Conservation (phyloP, 2,329 filamentous ascomycete species). For the Teratosphaeria nubilosa region DNA sequence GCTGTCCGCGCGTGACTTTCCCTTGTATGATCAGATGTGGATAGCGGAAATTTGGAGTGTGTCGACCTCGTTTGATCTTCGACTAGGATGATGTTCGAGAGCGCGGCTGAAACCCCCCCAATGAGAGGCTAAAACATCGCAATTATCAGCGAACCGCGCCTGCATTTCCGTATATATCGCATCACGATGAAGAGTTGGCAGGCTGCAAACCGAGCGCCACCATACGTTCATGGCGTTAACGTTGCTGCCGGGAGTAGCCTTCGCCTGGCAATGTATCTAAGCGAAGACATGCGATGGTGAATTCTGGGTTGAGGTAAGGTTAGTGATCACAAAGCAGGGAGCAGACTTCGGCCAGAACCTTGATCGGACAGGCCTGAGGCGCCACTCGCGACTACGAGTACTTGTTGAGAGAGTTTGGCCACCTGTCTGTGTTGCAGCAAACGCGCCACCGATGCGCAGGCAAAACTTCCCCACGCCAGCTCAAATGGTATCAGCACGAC, state of each 20-base stretch:
- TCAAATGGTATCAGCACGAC: no score
- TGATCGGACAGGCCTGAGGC: not conserved
- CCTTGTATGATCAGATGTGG: not conserved
- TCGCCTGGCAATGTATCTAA: not conserved
- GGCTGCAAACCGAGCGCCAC: not conserved
- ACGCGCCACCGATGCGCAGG: no score
- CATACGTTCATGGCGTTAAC: conserved; percentile 1
- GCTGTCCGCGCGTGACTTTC: not conserved
- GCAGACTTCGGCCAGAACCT: not conserved
- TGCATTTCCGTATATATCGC: not conserved
- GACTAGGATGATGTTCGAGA: not conserved
- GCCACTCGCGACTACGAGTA: not conserved
- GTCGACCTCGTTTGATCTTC: conserved; percentile 2
- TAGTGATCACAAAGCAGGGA: no score
- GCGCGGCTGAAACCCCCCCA: conserved; percentile 1
- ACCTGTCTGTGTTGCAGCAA: no score
- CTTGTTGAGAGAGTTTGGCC: no score
- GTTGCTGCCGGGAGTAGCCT: not conserved
- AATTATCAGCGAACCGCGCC: not conserved
- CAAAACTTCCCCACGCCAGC: no score
- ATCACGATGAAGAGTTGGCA: not conserved
- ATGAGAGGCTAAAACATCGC: not conserved
- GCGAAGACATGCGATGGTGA: not conserved
- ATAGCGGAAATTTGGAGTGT: conserved; percentile 1
- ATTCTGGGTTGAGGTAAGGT: no score